Percentiles rank a stretch among this genome's conserved stretches.
These are phyloP conservation scores for Gossypium turneri DNA, from an alignment of 345 rosid species.

Conservation along the genomic window DNA sequence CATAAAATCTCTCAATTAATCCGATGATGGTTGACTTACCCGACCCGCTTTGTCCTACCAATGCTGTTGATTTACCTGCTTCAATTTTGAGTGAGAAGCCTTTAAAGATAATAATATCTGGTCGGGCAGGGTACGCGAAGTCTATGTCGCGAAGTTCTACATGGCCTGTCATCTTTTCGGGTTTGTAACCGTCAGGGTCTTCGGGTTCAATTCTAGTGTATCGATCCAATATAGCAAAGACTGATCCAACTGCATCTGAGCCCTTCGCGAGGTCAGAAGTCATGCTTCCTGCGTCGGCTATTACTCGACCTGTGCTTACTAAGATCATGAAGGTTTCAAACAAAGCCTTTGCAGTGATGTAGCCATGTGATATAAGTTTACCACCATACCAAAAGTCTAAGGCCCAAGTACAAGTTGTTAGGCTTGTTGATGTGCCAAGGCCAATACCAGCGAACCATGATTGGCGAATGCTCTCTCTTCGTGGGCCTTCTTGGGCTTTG, in stretches of 20 bases:
- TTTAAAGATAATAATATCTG: conserved; percentile 42
- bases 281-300: conserved; percentile 10
- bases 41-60: conserved; percentile 77
- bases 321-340: neutral
- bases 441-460: conserved; percentile 12
- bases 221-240: conserved; percentile 12
- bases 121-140: conserved; percentile 60
- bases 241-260: neutral
- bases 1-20: conserved; percentile 59
- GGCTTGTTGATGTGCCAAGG: neutral
- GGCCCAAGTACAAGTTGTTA: neutral
- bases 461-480: neutral
- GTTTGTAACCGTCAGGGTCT: conserved; percentile 40
- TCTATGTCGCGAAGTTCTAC: conserved; percentile 44
- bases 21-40: conserved; percentile 75
- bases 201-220: conserved; percentile 36
- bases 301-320: neutral
- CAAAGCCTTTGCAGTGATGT: conserved; percentile 5
- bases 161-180: conserved; percentile 38
- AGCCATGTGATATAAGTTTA: neutral
- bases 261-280: conserved; percentile 1
- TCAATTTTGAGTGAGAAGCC: conserved; percentile 48
- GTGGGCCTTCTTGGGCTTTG: conserved; percentile 7
- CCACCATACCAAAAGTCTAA: conserved; percentile 11
- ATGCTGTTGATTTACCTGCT: conserved; percentile 60